These are phyloP conservation scores for Roridomyces roridus DNA, from an alignment of 768 basidiomycete genomes.

Conservation along the genomic window DNA sequence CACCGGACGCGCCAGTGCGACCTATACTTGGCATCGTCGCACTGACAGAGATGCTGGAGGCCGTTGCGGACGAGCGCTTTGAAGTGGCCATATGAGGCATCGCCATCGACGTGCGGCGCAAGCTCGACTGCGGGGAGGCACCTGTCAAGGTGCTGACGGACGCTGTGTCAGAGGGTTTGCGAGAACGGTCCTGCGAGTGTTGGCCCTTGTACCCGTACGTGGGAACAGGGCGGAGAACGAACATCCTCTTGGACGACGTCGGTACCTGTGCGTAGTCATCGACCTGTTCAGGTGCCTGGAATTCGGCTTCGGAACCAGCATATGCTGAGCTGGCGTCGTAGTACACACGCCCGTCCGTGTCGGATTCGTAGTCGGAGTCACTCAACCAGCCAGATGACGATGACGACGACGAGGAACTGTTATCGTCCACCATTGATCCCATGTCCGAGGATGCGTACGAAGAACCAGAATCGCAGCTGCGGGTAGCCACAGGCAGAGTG, in stretches of 20 bases:
- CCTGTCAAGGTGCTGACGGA: constrained; percentile 55
- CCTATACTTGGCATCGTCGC: constrained; percentile 45
- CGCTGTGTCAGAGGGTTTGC: constrained; percentile 58
- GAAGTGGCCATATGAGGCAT: constrained; percentile 27
- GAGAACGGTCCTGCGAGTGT: constrained; percentile 35
- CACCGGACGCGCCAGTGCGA: constrained; percentile 42
- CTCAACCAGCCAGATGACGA: constrained; percentile 60
- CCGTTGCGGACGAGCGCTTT: constrained; percentile 17
- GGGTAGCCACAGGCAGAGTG: constrained; percentile 48
- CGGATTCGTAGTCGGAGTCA: constrained; percentile 55
- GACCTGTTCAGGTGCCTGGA: constrained; percentile 6
- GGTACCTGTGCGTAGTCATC: constrained; percentile 21
- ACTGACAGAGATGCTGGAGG: constrained; percentile 30
- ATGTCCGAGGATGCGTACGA: constrained; percentile 61
- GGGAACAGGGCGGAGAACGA: constrained; percentile 54
- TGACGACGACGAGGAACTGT: constrained; percentile 56
- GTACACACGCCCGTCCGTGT: constrained; percentile 40
- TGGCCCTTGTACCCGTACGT: constrained; percentile 45
- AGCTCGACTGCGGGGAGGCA: constrained; percentile 28
- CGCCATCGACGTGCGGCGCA: constrained; percentile 23
- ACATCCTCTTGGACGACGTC: constrained; percentile 44
- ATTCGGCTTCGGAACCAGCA: constrained; percentile 30
- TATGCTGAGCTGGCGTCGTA: constrained; percentile 32
- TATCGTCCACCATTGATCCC: constrained; percentile 69
- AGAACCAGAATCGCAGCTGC: constrained; percentile 46